Evolutionary conservation across 176 grass and related monocot species (phyloP).

Genomic region (Chrysopogon serrulatus): DNA sequence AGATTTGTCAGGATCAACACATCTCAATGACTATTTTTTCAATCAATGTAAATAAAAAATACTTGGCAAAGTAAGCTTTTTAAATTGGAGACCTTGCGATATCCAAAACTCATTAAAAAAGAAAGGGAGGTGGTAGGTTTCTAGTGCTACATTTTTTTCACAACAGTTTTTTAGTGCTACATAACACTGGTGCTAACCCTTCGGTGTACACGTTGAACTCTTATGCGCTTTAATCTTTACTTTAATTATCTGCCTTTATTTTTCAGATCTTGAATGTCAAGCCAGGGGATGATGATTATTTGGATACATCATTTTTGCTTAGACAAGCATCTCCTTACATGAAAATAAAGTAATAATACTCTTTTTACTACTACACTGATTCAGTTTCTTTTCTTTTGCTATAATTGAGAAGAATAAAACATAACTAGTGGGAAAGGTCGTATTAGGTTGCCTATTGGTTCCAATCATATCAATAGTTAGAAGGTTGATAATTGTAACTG

Average conservation of each 20-base stretch:
- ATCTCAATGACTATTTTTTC: not conserved
- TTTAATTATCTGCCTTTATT: not conserved
- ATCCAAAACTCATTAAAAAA: not conserved
- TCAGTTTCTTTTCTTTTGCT: not conserved
- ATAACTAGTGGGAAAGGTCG: not conserved
- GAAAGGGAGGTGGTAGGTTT: not conserved
- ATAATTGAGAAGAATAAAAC: not conserved
- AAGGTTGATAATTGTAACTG: not conserved
- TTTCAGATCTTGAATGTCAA: constrained; percentile 88
- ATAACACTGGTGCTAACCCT: not conserved
- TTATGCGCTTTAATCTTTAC: not conserved
- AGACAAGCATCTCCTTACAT: constrained; percentile 98
- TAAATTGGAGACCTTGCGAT: not conserved
- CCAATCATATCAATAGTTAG: not conserved
- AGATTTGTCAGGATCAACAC: not conserved
- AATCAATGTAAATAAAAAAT: not conserved
- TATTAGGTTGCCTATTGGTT: not conserved
- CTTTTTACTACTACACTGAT: not conserved
- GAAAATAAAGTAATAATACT: constrained; percentile 92
- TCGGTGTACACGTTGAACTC: not conserved
- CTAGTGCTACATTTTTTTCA: not conserved
- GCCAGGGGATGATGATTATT: constrained; percentile 79
- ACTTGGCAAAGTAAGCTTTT: not conserved
- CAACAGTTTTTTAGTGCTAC: not conserved
- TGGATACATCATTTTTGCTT: constrained; percentile 85